These are phyloP conservation scores for Salvia hispanica DNA, from an alignment of 257 asterid genomes.

Conservation along the genomic window DNA sequence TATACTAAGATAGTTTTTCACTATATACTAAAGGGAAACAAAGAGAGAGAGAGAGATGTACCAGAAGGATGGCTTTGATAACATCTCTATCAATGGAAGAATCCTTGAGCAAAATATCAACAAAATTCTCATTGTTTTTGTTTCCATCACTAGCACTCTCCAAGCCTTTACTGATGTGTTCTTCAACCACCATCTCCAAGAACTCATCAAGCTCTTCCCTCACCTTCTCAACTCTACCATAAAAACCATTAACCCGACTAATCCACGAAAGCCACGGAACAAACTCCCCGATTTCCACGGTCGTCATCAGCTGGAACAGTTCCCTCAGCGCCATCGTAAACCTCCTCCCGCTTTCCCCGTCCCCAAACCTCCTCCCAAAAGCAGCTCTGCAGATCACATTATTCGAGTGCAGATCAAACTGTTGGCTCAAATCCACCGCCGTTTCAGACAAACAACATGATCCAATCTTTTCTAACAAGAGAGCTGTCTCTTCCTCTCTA, in stretches of 20 bases:
- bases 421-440: constrained; percentile 38
- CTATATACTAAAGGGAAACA: too few species aligned
- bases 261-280: constrained; percentile 57
- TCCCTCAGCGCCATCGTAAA: constrained; percentile 30
- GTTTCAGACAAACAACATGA: neutral
- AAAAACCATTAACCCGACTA: constrained; percentile 45
- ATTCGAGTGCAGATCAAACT: constrained; percentile 35
- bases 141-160: neutral
- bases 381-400: constrained; percentile 51
- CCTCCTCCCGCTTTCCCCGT: constrained; percentile 42
- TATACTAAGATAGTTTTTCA: too few species aligned
- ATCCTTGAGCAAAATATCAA: constrained; percentile 45
- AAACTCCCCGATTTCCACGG: constrained; percentile 43
- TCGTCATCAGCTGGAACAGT: constrained; percentile 36
- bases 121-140: constrained; percentile 29
- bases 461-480: constrained; percentile 37
- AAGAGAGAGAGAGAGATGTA: constrained; percentile 13
- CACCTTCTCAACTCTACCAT: constrained; percentile 32
- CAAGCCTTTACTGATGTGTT: constrained; percentile 16
- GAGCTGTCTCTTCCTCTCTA: constrained; percentile 45
- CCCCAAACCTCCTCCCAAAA: constrained; percentile 52
- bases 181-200: constrained; percentile 45
- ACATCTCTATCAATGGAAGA: constrained; percentile 34
- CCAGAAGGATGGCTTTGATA: constrained; percentile 51
- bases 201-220: constrained; percentile 39